phyloP scores from a whole-genome alignment of 805 yeast genomes.

The Ogataea ganodermae region DNA sequence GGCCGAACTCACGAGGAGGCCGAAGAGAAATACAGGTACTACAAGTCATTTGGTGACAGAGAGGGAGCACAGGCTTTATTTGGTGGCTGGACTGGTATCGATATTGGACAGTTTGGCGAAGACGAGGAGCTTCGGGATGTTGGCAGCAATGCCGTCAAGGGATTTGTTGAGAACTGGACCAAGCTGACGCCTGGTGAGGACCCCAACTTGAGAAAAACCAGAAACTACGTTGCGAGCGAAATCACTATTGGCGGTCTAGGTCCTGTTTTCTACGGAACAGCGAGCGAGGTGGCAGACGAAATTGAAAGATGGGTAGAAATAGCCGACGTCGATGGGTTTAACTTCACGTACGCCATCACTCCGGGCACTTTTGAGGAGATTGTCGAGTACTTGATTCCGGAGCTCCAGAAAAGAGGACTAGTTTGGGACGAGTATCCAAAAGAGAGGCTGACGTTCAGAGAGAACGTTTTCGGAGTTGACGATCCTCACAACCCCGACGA shows the following conservation, averaged over 20 bases:
- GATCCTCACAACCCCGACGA: constrained; percentile 8
- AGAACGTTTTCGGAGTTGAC: constrained; percentile 31
- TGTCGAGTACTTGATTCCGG: constrained; percentile 37
- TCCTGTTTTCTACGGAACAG: constrained; percentile 37
- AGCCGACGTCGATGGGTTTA: constrained; percentile 46
- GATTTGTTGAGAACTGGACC: constrained; percentile 38
- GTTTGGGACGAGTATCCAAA: constrained; percentile 36
- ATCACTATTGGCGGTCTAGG: constrained; percentile 34
- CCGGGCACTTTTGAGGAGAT: constrained; percentile 42
- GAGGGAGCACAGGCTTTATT: constrained; percentile 46
- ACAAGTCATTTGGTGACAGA: constrained; percentile 36
- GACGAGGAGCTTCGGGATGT: constrained; percentile 37
- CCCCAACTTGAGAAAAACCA: constrained; percentile 25
- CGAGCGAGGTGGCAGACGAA: constrained; percentile 41
- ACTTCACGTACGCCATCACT: constrained; percentile 39
- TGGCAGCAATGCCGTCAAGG: constrained; percentile 37
- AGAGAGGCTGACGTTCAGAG: constrained; percentile 31
- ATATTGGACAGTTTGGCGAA: constrained; percentile 37
- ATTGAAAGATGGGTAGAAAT: constrained; percentile 41
- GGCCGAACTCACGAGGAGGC: constrained; percentile 47
- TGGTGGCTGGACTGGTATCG: constrained; percentile 45
- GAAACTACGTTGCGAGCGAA: constrained; percentile 33
- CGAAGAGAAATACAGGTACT: constrained; percentile 37
- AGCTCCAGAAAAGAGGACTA: constrained; percentile 30
- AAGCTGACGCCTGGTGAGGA: constrained; percentile 21